These are phyloP conservation scores for Coemansia sp. DNA, from an alignment of 192 early-diverging fungal genomes.

Conservation along the genomic window DNA sequence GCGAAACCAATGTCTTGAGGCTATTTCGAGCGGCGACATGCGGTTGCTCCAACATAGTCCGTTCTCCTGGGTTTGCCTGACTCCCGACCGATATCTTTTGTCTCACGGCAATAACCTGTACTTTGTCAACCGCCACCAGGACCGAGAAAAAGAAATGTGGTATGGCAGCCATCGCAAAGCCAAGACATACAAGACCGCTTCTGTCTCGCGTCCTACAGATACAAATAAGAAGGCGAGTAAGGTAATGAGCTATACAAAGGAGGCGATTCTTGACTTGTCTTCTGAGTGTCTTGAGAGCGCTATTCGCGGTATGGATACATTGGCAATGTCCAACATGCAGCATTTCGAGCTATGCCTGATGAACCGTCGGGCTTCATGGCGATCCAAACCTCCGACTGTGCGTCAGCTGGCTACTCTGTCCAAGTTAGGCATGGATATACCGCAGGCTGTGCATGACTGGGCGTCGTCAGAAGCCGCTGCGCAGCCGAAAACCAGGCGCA, in stretches of 20 bases:
- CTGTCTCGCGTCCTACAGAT: neutral
- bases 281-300: constrained; percentile 57
- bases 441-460: neutral
- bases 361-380: constrained; percentile 57
- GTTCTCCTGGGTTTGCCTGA: constrained; percentile 33
- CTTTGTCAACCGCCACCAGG: constrained; percentile 6
- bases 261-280: neutral
- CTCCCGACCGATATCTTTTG: constrained; percentile 20
- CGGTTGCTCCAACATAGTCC: constrained; percentile 20
- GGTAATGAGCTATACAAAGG: constrained; percentile 7
- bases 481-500: neutral
- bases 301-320: constrained; percentile 66
- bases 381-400: constrained; percentile 52
- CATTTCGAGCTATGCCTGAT: constrained; percentile 12
- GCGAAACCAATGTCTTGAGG: neutral
- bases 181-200: neutral
- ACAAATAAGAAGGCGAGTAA: neutral
- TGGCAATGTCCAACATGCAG: constrained; percentile 37
- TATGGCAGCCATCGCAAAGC: constrained; percentile 17
- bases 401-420: constrained; percentile 56
- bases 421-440: constrained; percentile 35
- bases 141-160: constrained; percentile 11
- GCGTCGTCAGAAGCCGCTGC: neutral
- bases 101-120: neutral
- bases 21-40: constrained; percentile 24